These are phyloP conservation scores for Amanita inopinata DNA, from an alignment of 768 basidiomycete species.

Conservation along the genomic window DNA sequence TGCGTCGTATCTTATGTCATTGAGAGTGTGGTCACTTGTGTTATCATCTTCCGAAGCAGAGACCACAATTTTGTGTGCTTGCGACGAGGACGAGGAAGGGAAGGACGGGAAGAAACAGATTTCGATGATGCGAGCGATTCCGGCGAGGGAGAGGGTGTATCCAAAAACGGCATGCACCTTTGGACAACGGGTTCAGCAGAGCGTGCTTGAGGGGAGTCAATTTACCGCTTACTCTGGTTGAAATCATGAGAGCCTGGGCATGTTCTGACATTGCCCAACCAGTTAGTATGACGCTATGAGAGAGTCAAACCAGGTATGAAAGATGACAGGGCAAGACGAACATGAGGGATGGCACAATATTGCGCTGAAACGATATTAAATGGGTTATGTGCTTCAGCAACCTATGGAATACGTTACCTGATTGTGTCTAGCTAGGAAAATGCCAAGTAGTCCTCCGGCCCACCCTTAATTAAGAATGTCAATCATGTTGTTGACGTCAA, in stretches of 20 bases:
- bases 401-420: constrained; percentile 37
- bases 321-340: constrained; percentile 23
- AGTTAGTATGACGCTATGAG: constrained; percentile 68
- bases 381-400: neutral
- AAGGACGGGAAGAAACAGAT: constrained; percentile 59
- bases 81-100: constrained; percentile 16
- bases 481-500: constrained; percentile 6
- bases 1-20: constrained; percentile 24
- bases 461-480: constrained; percentile 50
- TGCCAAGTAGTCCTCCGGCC: constrained; percentile 85
- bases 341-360: constrained; percentile 77
- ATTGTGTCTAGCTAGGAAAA: constrained; percentile 71
- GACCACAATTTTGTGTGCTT: constrained; percentile 11
- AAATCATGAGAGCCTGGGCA: constrained; percentile 74
- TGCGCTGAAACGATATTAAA: constrained; percentile 35
- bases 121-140: constrained; percentile 70
- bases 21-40: constrained; percentile 59
- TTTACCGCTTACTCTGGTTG: constrained; percentile 49
- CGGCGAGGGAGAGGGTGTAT: constrained; percentile 78
- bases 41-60: constrained; percentile 33
- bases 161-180: constrained; percentile 83
- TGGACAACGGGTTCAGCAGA: neutral
- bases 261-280: constrained; percentile 95
- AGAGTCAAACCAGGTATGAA: neutral
- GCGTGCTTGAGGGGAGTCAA: neutral